phyloP scores from a whole-genome alignment of 2,329 filamentous ascomycete genomes.

The Cladophialophora exuberans region DNA sequence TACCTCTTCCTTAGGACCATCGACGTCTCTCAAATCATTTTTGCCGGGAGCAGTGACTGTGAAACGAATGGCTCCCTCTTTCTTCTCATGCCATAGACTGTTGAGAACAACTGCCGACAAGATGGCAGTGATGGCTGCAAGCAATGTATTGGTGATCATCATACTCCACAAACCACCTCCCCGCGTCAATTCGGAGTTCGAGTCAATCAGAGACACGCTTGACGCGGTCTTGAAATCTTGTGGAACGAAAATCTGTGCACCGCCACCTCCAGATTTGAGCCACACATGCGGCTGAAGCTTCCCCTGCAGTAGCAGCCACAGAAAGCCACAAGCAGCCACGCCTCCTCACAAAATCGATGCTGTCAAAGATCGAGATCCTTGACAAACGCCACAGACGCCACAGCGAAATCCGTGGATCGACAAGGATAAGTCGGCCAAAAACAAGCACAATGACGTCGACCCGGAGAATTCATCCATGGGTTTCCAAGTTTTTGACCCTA shows the following conservation, averaged over 20 bases:
- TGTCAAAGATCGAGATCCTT: slow-evolving; percentile 4
- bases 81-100: background rate
- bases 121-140: background rate
- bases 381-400: slow-evolving; percentile 8
- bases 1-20: slow-evolving; percentile 8
- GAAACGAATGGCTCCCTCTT: slow-evolving; percentile 19
- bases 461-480: background rate
- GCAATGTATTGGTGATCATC: background rate
- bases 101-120: slow-evolving; percentile 1
- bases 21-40: background rate
- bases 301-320: slow-evolving; percentile 15
- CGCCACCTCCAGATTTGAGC: slow-evolving; percentile 12
- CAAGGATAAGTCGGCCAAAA: slow-evolving; percentile 12
- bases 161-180: too few relatives aligned
- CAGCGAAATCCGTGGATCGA: background rate
- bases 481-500: slow-evolving; percentile 19
- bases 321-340: slow-evolving; percentile 4
- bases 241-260: slow-evolving; percentile 8
- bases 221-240: too few relatives aligned
- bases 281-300: slow-evolving; percentile 2
- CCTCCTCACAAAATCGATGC: background rate
- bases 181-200: too few relatives aligned
- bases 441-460: slow-evolving; percentile 21
- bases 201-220: too few relatives aligned
- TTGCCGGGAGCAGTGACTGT: slow-evolving; percentile 20